Evolutionary conservation across 2,329 filamentous ascomycete species (phyloP).

Genomic region (Penicillium expansum): DNA sequence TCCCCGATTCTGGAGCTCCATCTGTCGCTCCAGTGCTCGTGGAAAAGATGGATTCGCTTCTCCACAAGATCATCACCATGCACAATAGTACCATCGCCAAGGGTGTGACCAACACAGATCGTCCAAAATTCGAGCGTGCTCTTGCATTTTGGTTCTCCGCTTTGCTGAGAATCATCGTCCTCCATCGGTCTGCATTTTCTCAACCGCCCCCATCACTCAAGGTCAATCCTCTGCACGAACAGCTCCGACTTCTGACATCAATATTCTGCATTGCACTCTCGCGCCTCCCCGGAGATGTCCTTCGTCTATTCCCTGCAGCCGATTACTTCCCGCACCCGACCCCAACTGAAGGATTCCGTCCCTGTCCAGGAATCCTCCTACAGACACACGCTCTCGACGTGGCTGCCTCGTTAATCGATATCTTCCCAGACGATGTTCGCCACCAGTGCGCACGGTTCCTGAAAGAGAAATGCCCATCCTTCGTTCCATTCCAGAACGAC

Average conservation of each 20-base stretch:
- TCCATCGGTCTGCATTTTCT: constrained; percentile 41
- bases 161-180: constrained; percentile 40
- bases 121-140: constrained; percentile 30
- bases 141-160: constrained; percentile 44
- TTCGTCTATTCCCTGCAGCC: constrained; percentile 31
- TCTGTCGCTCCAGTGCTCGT: constrained; percentile 35
- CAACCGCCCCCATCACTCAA: constrained; percentile 23
- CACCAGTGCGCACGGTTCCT: constrained; percentile 43
- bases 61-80: constrained; percentile 37
- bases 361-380: constrained; percentile 34
- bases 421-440: constrained; percentile 45
- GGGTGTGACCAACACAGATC: constrained; percentile 12
- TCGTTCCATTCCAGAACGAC: constrained; percentile 40
- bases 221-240: constrained; percentile 31
- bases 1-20: constrained; percentile 34
- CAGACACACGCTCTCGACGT: constrained; percentile 46
- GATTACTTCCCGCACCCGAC: constrained; percentile 31
- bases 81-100: constrained; percentile 25
- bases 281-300: constrained; percentile 32
- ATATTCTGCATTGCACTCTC: constrained; percentile 44
- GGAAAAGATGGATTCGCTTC: constrained; percentile 41
- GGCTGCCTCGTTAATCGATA: constrained; percentile 45
- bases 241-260: constrained; percentile 38
- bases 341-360: constrained; percentile 23
- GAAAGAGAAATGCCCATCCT: constrained; percentile 42